Base-by-base conservation (phyloP, 768 basidiomycete genomes). In the Phlegmacium glaucopus region DNA sequence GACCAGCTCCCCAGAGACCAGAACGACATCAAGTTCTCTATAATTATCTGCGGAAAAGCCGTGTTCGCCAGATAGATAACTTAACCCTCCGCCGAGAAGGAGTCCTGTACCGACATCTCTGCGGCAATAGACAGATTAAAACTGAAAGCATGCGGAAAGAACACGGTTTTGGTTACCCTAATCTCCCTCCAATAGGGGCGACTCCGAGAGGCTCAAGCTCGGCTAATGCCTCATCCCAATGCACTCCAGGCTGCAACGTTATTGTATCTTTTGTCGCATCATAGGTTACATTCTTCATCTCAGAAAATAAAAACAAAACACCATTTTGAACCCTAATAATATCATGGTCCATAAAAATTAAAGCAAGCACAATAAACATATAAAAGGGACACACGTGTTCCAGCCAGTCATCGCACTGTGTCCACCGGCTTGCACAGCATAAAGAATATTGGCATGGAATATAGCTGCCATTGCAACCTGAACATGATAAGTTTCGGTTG, bases 41-140 rank as follows among this genome's bases (percentile, higher is more conserved):
- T 64, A 63, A 9, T 54, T 54, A 49, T 74, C 72, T 1, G 69
- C 60, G 9, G 68, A 70, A 55, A 66, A 74, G n/a, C 74, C 74
- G 45, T 68, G 53, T 42, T 68, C 63, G 4, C 68, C 62, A 25
- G 69, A 63, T 2, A 76, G 58, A 51, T 64, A 73, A 42, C 66
- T 72, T 4, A 72, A 49, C 10, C 74, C 74, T 8, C 74, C 72
- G 12, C 74, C 74, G 10, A 74, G 63, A 15, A 76, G 67, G 17
- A 74, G 57, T 6, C 73, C 74, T 2, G 72, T 70, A 15, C 72
- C 72, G 12, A 74, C 68, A 54, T 68, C 68, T 26, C 71, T 73
- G 44, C 9, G 25, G 11, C 15, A 10, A 45, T 26, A 44, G 11
- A 17, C 27, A 16, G 27, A 25, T 46, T 18, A 41, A 11, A 48